Percentiles rank a stretch among this genome's conserved stretches.
phyloP scores from a whole-genome alignment of 345 rosid genomes.

The Eucalyptus polyanthemos region DNA sequence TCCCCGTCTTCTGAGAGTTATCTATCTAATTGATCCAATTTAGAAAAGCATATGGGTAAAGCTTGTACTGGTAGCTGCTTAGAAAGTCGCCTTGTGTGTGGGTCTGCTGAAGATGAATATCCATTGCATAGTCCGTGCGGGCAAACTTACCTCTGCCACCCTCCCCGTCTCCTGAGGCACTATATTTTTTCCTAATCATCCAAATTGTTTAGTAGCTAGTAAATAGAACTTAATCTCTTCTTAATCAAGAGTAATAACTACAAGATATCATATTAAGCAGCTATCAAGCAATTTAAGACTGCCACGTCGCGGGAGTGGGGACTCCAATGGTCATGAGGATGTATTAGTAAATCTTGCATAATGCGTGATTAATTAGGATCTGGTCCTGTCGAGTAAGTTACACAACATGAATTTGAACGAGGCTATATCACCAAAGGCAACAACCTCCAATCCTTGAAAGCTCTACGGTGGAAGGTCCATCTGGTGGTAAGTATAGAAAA shows the following conservation, averaged over 20 bases:
- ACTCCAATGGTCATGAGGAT: neutral
- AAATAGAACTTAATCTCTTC: neutral
- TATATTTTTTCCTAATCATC: neutral
- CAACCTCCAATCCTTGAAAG: neutral
- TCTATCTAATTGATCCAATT: neutral
- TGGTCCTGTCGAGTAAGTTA: neutral
- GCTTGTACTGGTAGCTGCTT: neutral
- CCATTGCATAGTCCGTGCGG: neutral
- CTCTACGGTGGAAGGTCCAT: neutral
- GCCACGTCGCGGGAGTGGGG: neutral
- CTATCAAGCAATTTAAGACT: neutral
- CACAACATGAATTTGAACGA: neutral
- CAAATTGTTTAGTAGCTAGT: neutral
- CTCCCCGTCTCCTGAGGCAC: neutral
- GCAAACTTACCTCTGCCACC: neutral
- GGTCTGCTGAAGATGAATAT: neutral
- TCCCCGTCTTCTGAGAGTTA: neutral
- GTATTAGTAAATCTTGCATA: neutral
- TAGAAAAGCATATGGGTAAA: neutral
- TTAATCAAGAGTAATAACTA: neutral
- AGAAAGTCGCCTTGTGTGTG: neutral
- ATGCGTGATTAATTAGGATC: neutral
- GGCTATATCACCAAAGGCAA: neutral
- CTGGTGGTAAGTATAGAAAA: neutral
- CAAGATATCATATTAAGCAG: neutral